Percentiles rank a stretch among this genome's conserved stretches.
Conservation (phyloP, 2,329 filamentous ascomycete species). For the Botrytis aclada region DNA sequence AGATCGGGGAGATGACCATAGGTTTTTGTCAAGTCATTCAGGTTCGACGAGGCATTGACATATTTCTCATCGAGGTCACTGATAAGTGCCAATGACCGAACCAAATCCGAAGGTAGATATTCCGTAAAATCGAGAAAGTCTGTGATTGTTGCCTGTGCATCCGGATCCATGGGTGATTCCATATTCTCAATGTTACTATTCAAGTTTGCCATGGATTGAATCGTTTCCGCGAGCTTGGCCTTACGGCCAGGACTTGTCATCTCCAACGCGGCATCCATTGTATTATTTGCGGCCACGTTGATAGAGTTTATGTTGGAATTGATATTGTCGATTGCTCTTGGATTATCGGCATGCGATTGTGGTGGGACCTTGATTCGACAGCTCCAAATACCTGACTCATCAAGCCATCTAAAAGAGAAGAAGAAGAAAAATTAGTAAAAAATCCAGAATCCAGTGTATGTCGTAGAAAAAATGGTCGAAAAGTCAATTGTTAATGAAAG, state of each 20-base stretch:
- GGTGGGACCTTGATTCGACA: conserved; percentile 37
- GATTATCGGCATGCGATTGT: conserved; percentile 20
- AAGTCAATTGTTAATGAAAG: conserved; percentile 6
- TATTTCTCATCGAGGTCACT: conserved; percentile 61
- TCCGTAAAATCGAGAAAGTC: conserved; percentile 64
- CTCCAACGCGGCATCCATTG: conserved; percentile 31
- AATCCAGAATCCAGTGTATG: neutral
- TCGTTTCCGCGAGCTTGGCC: conserved; percentile 35
- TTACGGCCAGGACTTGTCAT: conserved; percentile 35
- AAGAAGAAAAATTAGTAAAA: conserved; percentile 19
- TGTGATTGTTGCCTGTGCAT: conserved; percentile 66
- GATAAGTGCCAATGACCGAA: conserved; percentile 63
- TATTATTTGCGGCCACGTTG: conserved; percentile 27
- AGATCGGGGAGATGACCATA: conserved; percentile 56
- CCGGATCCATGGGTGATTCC: conserved; percentile 51
- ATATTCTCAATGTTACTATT: conserved; percentile 34
- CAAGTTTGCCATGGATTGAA: conserved; percentile 36
- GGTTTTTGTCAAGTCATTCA: conserved; percentile 54
- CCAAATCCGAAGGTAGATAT: conserved; percentile 64
- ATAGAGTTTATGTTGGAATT: conserved; percentile 3
- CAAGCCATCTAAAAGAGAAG: conserved; percentile 33
- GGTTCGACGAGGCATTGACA: conserved; percentile 50
- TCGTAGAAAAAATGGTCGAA: neutral
- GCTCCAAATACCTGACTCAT: conserved; percentile 35
- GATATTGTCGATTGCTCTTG: conserved; percentile 18